Evolutionary conservation across 1,284 basidiomycete species (phyloP).

Genomic region (Boletus sp.): DNA sequence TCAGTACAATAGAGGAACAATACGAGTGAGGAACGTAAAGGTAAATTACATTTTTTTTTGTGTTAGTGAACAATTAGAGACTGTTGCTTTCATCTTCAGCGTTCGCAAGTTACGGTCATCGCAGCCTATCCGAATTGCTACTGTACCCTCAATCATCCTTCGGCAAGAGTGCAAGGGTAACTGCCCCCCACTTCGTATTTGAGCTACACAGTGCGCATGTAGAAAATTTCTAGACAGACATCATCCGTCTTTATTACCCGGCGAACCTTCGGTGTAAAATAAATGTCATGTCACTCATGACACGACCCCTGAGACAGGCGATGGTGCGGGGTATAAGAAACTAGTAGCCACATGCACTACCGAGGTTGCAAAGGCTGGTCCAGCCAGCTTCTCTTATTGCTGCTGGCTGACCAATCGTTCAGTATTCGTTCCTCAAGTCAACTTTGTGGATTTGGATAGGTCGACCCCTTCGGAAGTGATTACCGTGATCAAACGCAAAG

Average conservation of each 20-base stretch:
- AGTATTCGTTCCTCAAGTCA: slow-evolving; percentile 54
- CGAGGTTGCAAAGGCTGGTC: slow-evolving; percentile 37
- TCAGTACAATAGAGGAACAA: no score
- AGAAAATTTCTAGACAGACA: background rate
- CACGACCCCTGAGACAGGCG: background rate
- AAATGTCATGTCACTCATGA: background rate
- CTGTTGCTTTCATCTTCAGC: no score
- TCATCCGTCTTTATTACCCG: background rate
- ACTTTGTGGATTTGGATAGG: slow-evolving; percentile 50
- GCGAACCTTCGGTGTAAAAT: slow-evolving; percentile 10
- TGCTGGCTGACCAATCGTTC: background rate
- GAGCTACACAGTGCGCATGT: no score
- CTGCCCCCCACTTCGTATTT: no score
- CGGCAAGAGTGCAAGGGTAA: no score
- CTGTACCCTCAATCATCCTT: no score
- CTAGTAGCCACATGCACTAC: slow-evolving; percentile 40
- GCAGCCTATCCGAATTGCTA: no score
- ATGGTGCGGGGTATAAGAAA: slow-evolving; percentile 14
- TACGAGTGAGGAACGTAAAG: no score
- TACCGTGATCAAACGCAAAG: slow-evolving; percentile 50
- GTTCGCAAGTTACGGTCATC: no score
- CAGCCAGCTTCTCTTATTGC: background rate
- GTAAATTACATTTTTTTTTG: no score
- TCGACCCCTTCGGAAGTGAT: slow-evolving; percentile 46
- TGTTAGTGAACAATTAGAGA: no score